Percentiles rank a stretch among this genome's conserved stretches.
Conservation (phyloP, 352 stramenopile genomes). For the Blastocystis sp. region DNA sequence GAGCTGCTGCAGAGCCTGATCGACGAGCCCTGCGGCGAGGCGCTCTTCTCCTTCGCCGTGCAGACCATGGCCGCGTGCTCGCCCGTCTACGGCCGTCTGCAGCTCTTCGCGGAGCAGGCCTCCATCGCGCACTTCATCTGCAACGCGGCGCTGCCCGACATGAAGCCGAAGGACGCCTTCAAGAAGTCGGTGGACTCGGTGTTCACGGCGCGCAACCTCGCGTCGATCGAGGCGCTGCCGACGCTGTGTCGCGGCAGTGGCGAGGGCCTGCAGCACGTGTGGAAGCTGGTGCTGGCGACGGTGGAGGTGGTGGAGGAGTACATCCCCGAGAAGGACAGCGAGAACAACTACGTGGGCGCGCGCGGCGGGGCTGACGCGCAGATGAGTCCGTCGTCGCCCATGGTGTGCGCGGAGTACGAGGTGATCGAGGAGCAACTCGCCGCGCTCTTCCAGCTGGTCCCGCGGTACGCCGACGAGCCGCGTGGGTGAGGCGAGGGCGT, state of each 20-base stretch:
- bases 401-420: constrained; percentile 32
- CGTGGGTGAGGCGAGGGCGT: neutral
- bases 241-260: neutral
- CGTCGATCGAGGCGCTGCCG: neutral
- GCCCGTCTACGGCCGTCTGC: neutral
- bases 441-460: neutral
- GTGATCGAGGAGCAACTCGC: constrained; percentile 22
- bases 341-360: constrained; percentile 25
- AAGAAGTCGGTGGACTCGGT: neutral
- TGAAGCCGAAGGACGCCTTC: neutral
- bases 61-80: neutral
- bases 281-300: constrained; percentile 16
- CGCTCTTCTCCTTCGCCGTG: neutral
- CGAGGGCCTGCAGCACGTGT: constrained; percentile 2
- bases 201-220: neutral
- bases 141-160: neutral
- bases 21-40: neutral
- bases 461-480: neutral
- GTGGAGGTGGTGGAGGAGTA: constrained; percentile 46
- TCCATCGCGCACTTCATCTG: neutral
- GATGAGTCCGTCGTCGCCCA: neutral
- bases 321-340: neutral
- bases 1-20: neutral
- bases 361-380: neutral
- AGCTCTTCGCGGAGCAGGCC: neutral